Conservation (phyloP, 2,329 filamentous ascomycete genomes). For the Pseudohalonectria lignicola region DNA sequence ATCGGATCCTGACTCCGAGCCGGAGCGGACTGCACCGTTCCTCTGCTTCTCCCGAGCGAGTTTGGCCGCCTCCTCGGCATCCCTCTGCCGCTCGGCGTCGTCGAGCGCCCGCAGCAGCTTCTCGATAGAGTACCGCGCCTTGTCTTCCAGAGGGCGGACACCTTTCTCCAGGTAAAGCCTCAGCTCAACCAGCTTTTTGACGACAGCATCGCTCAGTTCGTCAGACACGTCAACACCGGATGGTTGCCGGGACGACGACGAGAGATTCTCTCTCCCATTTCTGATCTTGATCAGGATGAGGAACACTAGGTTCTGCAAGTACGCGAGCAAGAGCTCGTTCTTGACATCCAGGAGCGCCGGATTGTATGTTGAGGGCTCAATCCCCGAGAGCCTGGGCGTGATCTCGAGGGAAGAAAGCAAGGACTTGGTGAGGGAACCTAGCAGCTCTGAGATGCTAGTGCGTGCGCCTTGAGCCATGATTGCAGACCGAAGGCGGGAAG, state of each 20-base stretch:
- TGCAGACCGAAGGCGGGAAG: no score
- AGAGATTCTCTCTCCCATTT: conserved; percentile 26
- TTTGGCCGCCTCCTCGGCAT: conserved; percentile 22
- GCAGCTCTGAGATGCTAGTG: conserved; percentile 30
- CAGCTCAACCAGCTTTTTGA: conserved; percentile 81
- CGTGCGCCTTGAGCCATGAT: conserved; percentile 15
- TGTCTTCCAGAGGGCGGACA: conserved; percentile 78
- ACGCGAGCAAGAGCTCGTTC: conserved; percentile 93
- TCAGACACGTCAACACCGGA: no score
- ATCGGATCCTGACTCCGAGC: conserved; percentile 13
- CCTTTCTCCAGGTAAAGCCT: conserved; percentile 91
- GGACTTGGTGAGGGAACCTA: conserved; percentile 45
- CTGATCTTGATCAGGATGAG: conserved; percentile 73
- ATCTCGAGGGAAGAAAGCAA: conserved; percentile 55
- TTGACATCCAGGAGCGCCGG: conserved; percentile 93
- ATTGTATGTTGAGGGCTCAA: conserved; percentile 70
- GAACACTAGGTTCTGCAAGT: conserved; percentile 89
- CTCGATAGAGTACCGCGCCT: conserved; percentile 91
- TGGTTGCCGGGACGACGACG: conserved; percentile 16
- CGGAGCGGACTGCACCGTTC: conserved; percentile 11
- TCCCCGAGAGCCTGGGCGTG: conserved; percentile 46
- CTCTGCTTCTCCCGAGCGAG: conserved; percentile 21
- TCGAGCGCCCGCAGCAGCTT: conserved; percentile 85
- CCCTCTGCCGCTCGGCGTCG: conserved; percentile 45
- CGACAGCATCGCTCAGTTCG: conserved; percentile 53